Percentiles rank a stretch among this genome's conserved stretches.
These are phyloP conservation scores for Wallemia ichthyophaga DNA, from an alignment of 1,284 basidiomycete genomes.

Conservation along the genomic window DNA sequence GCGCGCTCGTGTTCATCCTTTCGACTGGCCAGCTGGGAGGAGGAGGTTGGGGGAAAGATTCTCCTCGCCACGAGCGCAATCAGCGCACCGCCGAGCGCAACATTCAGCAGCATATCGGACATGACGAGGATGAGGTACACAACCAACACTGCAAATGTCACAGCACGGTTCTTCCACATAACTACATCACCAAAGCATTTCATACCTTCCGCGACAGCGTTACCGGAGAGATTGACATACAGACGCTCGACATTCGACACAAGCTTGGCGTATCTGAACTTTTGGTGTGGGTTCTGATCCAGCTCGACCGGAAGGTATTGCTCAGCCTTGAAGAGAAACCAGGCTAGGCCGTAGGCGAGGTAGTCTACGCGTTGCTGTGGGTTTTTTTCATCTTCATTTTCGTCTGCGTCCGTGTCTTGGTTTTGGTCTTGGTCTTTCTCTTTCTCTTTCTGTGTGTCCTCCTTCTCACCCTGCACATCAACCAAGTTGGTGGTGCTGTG, in stretches of 20 bases:
- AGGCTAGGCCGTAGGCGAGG: background rate
- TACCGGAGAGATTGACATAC: background rate
- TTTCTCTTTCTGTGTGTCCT: background rate
- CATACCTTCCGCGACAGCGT: background rate
- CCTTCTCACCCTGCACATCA: background rate
- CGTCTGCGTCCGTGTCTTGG: background rate
- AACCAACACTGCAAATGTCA: background rate
- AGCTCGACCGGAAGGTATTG: background rate
- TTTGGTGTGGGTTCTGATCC: background rate
- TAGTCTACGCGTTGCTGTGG: background rate
- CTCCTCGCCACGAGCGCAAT: background rate
- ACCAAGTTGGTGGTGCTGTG: background rate
- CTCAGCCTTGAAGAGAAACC: background rate
- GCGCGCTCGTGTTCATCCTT: background rate
- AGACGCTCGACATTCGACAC: constrained; percentile 1
- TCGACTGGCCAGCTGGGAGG: background rate
- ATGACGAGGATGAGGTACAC: background rate
- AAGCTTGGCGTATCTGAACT: background rate
- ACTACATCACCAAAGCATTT: background rate
- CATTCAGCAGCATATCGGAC: background rate
- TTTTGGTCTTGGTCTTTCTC: background rate
- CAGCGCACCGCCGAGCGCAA: background rate
- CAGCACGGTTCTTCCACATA: background rate
- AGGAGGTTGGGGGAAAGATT: background rate
- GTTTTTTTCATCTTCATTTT: background rate